Evolutionary conservation across 768 basidiomycete species (phyloP).

Genomic region (Lentinula aciculospora): DNA sequence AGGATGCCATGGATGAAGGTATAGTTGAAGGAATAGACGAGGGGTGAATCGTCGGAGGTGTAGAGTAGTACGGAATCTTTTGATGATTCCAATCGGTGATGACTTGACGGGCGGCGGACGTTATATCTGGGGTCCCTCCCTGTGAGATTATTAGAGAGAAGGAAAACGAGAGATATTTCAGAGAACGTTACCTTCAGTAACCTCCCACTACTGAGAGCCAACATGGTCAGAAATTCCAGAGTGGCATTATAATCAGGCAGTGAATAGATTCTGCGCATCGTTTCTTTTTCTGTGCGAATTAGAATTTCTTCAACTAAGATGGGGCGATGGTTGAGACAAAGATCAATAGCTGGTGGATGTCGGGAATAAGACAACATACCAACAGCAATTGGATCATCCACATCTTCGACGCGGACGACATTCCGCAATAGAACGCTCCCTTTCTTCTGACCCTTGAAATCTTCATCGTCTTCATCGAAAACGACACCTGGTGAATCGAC

Average conservation of each 20-base stretch:
- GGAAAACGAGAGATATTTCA: not conserved
- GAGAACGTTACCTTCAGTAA: constrained; percentile 61
- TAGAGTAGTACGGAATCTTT: constrained; percentile 86
- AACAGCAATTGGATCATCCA: constrained; percentile 86
- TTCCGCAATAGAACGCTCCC: constrained; percentile 76
- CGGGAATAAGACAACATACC: constrained; percentile 39
- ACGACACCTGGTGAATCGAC: constrained; percentile 98
- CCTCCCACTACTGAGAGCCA: constrained; percentile 77
- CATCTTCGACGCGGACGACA: constrained; percentile 85
- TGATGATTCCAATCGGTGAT: constrained; percentile 94
- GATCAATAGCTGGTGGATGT: too few species aligned
- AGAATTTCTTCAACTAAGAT: constrained; percentile 84
- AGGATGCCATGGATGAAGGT: not conserved
- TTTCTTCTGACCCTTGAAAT: constrained; percentile 41
- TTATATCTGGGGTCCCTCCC: constrained; percentile 90
- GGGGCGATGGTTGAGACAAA: too few species aligned
- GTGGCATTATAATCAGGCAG: constrained; percentile 70
- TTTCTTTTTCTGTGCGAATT: constrained; percentile 57
- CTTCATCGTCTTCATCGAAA: constrained; percentile 72
- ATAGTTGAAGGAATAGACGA: constrained; percentile 59
- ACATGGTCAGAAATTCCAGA: constrained; percentile 85
- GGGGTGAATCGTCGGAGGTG: constrained; percentile 74
- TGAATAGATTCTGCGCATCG: constrained; percentile 81
- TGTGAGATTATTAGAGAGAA: constrained; percentile 21
- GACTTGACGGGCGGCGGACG: constrained; percentile 75